These are phyloP conservation scores for Ustilago hordei DNA, from an alignment of 1,284 basidiomycete species.

Conservation along the genomic window DNA sequence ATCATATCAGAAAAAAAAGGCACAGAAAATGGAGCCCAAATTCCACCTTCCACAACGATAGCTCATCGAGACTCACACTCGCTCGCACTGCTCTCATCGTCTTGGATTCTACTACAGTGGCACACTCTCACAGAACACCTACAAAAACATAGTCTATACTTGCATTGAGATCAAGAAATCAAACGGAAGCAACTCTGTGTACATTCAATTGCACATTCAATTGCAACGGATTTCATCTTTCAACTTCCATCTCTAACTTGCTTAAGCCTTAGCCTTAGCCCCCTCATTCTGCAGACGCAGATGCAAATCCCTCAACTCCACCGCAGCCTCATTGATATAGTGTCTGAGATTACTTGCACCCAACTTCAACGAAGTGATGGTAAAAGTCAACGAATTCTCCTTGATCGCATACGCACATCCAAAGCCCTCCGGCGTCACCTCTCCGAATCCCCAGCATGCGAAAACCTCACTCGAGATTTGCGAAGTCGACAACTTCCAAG, in stretches of 20 bases:
- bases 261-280: slow-evolving; percentile 28
- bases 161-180: background rate
- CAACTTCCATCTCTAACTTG: background rate
- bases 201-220: background rate
- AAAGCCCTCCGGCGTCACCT: slow-evolving; percentile 89
- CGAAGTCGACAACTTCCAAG: slow-evolving; percentile 93
- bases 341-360: slow-evolving; percentile 73
- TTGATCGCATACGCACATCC: slow-evolving; percentile 93
- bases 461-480: slow-evolving; percentile 86
- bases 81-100: background rate
- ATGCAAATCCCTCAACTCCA: slow-evolving; percentile 69
- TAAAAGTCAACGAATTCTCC: slow-evolving; percentile 88
- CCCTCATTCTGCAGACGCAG: slow-evolving; percentile 52
- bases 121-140: background rate
- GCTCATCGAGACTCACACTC: background rate
- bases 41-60: background rate
- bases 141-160: background rate
- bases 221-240: background rate
- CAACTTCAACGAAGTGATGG: slow-evolving; percentile 82
- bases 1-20: background rate
- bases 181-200: too few species aligned
- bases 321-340: slow-evolving; percentile 69
- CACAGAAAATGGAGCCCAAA: background rate
- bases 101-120: background rate
- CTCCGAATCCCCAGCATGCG: slow-evolving; percentile 96